These are phyloP conservation scores for Fusarium newnesense DNA, from an alignment of 2,329 filamentous ascomycete genomes.

Conservation along the genomic window DNA sequence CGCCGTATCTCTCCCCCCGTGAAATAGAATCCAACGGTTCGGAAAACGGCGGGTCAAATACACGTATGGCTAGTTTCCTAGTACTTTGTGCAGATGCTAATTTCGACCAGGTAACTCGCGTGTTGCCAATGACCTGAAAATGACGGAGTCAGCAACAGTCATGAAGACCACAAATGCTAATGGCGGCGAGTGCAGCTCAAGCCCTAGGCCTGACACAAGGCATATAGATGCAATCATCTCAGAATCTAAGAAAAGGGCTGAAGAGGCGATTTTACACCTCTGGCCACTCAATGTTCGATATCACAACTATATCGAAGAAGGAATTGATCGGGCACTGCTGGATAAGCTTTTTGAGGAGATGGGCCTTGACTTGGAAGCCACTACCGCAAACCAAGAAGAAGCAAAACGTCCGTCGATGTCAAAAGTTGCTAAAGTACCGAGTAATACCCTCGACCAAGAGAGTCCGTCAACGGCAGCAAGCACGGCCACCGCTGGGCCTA, in stretches of 20 bases:
- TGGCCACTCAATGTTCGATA: conserved; percentile 76
- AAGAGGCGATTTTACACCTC: conserved; percentile 73
- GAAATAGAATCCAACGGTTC: conserved; percentile 51
- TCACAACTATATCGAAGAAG: conserved; percentile 77
- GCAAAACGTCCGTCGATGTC: background rate
- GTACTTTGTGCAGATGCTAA: conserved; percentile 8
- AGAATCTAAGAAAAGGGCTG: conserved; percentile 67
- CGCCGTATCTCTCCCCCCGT: conserved; percentile 61
- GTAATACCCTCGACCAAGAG: background rate
- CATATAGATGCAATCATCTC: conserved; percentile 28
- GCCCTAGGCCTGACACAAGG: background rate
- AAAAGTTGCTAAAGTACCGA: background rate
- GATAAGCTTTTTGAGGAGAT: conserved; percentile 74
- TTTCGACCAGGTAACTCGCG: conserved; percentile 19
- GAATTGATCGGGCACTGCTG: conserved; percentile 72
- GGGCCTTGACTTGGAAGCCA: conserved; percentile 60
- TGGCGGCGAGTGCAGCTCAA: background rate
- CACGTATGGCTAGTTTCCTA: conserved; percentile 6
- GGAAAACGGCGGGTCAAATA: conserved; percentile 17
- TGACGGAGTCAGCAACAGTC: background rate
- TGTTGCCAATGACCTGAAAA: background rate
- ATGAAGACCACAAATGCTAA: background rate
- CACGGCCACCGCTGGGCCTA: background rate
- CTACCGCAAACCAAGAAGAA: background rate
- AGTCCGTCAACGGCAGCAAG: background rate